Base-by-base conservation (phyloP, 129 eudicot species). In the Pulicaria dysenterica region DNA sequence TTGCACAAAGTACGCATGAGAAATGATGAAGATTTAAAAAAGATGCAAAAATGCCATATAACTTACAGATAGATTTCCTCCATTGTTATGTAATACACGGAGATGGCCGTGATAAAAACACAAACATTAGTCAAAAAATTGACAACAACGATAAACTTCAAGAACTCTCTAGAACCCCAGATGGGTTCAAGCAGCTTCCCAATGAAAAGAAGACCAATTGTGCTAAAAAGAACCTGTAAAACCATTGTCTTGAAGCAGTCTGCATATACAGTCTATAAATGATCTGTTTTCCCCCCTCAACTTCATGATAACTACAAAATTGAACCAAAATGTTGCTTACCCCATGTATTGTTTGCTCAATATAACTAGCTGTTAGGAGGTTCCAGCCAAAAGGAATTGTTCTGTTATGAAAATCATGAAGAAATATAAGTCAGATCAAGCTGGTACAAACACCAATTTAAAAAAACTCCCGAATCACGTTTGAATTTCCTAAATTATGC, bases 331-430 rank as follows among this genome's bases (percentile, higher is more conserved):
- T 2, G 17, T 6, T 37, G 70, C 83, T 70, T 83, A 90, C 96
- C 85, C 95, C 96, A 74, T 81, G 67, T 74, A 79, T 45, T 40
- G 95, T 70, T 66, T 90, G 96, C 76, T 90, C 96, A 66, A 80
- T 54, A 51, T 90, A 90, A 73, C 96, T 89, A 71, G 96, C 91
- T 60, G 95, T 90, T 69, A 90, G 40, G 60, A 90, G 96, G 73
- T 90, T 90, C 96, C 96, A 90, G 54, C 81, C 91, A 81, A 87
- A 90, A 50, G 96, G 96, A 81, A 90, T 90, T 9, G 96, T 90
- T 84, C 96, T 90, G 69, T 75, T 43, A 81, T 51, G 67, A 36
- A 67, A 34, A 42, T 47, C 40, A 76, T n/a, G 59, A 6, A 58
- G n/a, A 37, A 62, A 44, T 8, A 36, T 42, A 58, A 58, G 42